Conservation (phyloP, 2,329 filamentous ascomycete genomes). For the Chalaropsis ovoidea region DNA sequence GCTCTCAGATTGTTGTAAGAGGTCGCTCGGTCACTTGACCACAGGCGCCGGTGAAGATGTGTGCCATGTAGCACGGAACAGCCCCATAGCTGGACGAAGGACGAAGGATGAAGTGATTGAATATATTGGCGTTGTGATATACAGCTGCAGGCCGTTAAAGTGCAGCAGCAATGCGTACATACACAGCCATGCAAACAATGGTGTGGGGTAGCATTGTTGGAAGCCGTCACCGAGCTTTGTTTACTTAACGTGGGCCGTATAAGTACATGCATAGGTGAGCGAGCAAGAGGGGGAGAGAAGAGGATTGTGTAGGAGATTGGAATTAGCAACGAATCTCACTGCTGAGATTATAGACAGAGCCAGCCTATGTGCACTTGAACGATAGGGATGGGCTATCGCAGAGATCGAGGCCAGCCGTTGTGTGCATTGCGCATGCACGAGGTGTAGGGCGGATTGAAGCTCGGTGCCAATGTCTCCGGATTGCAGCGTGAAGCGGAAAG, state of each 20-base stretch:
- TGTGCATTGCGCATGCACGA: not conserved
- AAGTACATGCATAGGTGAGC: not conserved
- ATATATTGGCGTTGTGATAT: too few species aligned
- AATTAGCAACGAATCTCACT: too few species aligned
- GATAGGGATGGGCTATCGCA: not conserved
- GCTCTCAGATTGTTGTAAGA: too few species aligned
- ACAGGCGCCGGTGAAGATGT: too few species aligned
- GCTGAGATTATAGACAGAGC: too few species aligned
- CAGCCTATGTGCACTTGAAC: not conserved
- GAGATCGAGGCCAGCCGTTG: conserved; percentile 5
- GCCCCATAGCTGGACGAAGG: too few species aligned
- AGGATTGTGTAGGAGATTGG: not conserved
- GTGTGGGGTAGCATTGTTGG: not conserved
- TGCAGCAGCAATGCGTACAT: not conserved
- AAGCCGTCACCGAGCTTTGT: not conserved
- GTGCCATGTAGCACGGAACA: too few species aligned
- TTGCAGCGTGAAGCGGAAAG: not conserved
- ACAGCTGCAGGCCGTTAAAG: too few species aligned
- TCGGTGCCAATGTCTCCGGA: not conserved
- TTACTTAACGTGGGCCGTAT: not conserved
- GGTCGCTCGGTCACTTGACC: too few species aligned
- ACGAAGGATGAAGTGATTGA: too few species aligned
- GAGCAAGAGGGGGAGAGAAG: not conserved
- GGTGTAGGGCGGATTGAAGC: not conserved
- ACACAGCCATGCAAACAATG: conserved; percentile 1